A percentile compares a stretch with the other conserved stretches of the same genome.
Evolutionary conservation across 176 grass and related monocot genomes (phyloP).

Genomic region (Rhynchospora tenuis): DNA sequence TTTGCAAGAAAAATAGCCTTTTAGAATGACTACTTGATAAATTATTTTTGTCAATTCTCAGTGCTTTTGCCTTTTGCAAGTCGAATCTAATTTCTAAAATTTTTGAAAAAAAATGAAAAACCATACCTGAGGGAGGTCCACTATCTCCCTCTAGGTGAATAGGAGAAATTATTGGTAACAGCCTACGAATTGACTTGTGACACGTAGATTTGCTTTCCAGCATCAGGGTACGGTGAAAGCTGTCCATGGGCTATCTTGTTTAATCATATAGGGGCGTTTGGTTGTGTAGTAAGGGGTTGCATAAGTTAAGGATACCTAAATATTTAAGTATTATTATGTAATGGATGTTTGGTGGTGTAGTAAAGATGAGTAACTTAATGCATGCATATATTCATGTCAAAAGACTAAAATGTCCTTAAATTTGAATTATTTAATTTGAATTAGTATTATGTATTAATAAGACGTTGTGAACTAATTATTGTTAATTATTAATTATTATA

Average conservation of each 20-base stretch:
- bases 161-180: conserved; percentile 2
- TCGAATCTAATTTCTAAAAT: background rate
- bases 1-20: background rate
- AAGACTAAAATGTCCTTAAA: too few species aligned
- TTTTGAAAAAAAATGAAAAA: background rate
- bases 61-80: background rate
- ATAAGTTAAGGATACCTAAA: too few species aligned
- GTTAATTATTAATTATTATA: too few species aligned
- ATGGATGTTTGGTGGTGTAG: too few species aligned
- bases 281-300: too few species aligned
- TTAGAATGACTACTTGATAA: background rate
- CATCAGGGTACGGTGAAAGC: background rate
- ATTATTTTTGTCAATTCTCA: background rate
- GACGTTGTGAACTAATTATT: too few species aligned
- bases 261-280: background rate
- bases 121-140: background rate
- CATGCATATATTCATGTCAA: too few species aligned
- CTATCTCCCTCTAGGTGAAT: background rate
- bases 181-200: background rate
- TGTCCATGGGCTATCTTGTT: background rate
- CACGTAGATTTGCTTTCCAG: background rate
- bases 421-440: too few species aligned
- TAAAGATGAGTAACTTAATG: too few species aligned
- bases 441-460: too few species aligned
- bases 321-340: too few species aligned